Evolutionary conservation across 306 rosid species (phyloP).

Genomic region (Coriaria nepalensis): DNA sequence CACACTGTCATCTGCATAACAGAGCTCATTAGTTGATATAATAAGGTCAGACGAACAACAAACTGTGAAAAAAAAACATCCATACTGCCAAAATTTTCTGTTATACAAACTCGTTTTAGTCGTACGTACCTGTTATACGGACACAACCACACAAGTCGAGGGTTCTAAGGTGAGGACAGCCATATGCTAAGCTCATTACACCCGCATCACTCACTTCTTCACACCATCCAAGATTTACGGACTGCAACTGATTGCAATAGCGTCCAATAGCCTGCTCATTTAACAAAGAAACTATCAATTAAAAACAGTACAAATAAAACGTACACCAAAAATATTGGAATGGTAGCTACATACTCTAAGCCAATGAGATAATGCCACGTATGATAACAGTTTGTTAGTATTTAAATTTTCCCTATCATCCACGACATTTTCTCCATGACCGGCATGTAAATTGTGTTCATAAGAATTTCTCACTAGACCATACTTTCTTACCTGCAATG

Average conservation of each 20-base stretch:
- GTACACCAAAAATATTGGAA: no score
- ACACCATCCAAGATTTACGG: slow-evolving; percentile 91
- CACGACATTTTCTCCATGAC: no score
- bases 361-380: no score
- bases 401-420: no score
- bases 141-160: slow-evolving; percentile 82
- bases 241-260: slow-evolving; percentile 63
- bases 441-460: no score
- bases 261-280: slow-evolving; percentile 66
- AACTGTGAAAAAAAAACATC: neutral
- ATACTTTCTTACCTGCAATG: slow-evolving; percentile 49
- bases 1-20: slow-evolving; percentile 77
- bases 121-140: slow-evolving; percentile 60
- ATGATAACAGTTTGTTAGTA: no score
- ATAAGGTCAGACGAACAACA: neutral
- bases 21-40: no score
- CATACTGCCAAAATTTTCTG: neutral
- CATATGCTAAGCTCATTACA: slow-evolving; percentile 67
- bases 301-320: no score
- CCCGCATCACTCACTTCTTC: slow-evolving; percentile 71
- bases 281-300: neutral
- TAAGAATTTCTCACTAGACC: no score
- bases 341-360: no score
- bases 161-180: slow-evolving; percentile 81
- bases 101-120: neutral